These are phyloP conservation scores for Neopestalotiopsis rosae DNA, from an alignment of 2,329 filamentous ascomycete species.

Conservation along the genomic window DNA sequence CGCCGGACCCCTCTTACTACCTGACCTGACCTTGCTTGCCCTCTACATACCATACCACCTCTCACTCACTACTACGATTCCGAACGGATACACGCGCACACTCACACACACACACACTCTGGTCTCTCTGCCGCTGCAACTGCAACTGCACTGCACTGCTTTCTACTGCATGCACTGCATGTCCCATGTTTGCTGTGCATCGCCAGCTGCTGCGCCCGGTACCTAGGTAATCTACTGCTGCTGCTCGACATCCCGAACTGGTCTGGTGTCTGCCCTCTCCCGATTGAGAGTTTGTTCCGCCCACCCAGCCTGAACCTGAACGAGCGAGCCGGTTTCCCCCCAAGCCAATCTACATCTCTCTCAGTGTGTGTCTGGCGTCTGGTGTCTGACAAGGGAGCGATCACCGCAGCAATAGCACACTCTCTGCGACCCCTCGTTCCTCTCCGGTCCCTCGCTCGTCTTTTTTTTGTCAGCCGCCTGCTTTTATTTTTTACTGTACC, in stretches of 20 bases:
- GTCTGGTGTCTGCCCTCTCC: slow-evolving; percentile 5
- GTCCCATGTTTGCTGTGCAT: slow-evolving; percentile 11
- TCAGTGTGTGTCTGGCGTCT: background rate
- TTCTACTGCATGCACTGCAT: slow-evolving; percentile 6
- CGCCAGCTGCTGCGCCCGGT: background rate
- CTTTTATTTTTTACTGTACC: slow-evolving; percentile 4
- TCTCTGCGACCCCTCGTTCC: slow-evolving; percentile 8
- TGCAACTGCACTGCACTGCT: slow-evolving; percentile 10
- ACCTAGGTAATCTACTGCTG: background rate
- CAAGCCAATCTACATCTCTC: background rate
- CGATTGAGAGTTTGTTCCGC: background rate
- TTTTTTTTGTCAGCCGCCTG: slow-evolving; percentile 18
- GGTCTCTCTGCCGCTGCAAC: background rate
- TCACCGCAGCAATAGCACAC: background rate
- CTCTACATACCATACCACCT: too few species aligned
- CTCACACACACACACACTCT: too few species aligned
- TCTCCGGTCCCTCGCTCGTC: slow-evolving; percentile 7
- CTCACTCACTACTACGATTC: too few species aligned
- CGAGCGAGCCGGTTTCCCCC: background rate
- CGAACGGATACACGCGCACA: too few species aligned
- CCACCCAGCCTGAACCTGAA: background rate
- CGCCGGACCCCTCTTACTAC: background rate
- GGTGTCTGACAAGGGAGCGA: slow-evolving; percentile 18
- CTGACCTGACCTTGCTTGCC: background rate
- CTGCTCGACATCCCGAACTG: background rate